phyloP scores from a whole-genome alignment of 192 early-diverging fungal genomes.

The Coemansia sp. region DNA sequence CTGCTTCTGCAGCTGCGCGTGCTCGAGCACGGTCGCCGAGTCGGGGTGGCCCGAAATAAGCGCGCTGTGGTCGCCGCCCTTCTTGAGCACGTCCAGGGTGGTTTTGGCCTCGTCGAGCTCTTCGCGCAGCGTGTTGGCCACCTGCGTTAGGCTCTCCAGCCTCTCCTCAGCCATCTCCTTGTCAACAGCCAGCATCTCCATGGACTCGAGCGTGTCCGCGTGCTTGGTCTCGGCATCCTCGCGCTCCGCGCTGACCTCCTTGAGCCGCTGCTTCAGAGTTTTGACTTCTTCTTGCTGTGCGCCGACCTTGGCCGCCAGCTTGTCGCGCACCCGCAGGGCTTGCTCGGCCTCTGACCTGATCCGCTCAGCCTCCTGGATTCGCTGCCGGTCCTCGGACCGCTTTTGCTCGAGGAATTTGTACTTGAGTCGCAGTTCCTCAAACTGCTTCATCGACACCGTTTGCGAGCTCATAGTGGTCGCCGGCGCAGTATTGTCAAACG shows the following conservation, averaged over 20 bases:
- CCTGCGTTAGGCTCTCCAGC: conserved; percentile 75
- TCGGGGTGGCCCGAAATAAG: neutral
- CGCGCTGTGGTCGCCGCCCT: conserved; percentile 15
- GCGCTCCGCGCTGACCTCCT: conserved; percentile 62
- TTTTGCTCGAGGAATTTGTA: conserved; percentile 78
- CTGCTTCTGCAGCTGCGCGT: conserved; percentile 73
- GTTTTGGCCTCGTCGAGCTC: conserved; percentile 78
- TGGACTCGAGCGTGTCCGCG: conserved; percentile 71
- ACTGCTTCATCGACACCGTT: conserved; percentile 68
- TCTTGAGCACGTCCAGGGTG: conserved; percentile 60
- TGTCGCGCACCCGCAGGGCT: conserved; percentile 65
- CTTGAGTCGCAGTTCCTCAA: conserved; percentile 81
- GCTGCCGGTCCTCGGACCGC: conserved; percentile 79
- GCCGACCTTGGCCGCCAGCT: conserved; percentile 67
- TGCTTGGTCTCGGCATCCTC: conserved; percentile 70
- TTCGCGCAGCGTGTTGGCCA: conserved; percentile 73
- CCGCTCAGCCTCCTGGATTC: conserved; percentile 71
- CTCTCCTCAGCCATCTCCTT: conserved; percentile 92
- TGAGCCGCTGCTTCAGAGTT: conserved; percentile 61
- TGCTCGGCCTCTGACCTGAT: conserved; percentile 75
- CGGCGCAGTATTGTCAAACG: conserved; percentile 8
- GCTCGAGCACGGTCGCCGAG: conserved; percentile 51
- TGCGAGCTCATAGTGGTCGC: conserved; percentile 15
- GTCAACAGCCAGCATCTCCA: conserved; percentile 89
- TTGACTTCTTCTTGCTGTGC: conserved; percentile 77